Conservation (phyloP, 2,329 filamentous ascomycete genomes). For the Fusarium sp. region DNA sequence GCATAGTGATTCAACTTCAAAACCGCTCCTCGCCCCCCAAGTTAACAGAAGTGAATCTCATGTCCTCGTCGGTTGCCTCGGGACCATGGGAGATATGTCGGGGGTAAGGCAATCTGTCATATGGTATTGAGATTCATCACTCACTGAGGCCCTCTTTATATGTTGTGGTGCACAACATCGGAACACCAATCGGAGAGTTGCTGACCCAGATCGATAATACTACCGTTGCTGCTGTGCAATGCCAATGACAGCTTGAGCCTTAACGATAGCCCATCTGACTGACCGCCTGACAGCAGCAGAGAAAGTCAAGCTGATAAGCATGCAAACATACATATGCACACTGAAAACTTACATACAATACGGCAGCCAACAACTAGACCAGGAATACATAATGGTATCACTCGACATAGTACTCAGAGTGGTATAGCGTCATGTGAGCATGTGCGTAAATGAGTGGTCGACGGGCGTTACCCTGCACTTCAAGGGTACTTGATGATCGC, state of each 20-base stretch:
- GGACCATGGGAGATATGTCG: too few species aligned
- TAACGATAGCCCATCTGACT: conserved; percentile 13
- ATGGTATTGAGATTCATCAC: conserved; percentile 6
- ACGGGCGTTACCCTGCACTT: conserved; percentile 32
- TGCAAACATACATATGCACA: conserved; percentile 9
- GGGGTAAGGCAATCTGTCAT: conserved; percentile 14
- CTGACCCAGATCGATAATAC: conserved; percentile 34
- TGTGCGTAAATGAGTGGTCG: conserved; percentile 47
- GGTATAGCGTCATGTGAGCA: conserved; percentile 40
- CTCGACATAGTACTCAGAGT: conserved; percentile 33
- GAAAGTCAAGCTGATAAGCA: not conserved
- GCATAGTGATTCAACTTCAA: not conserved
- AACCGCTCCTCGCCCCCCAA: not conserved
- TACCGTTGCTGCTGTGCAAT: conserved; percentile 32
- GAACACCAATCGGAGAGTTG: conserved; percentile 31
- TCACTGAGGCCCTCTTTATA: conserved; percentile 32
- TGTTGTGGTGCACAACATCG: conserved; percentile 42
- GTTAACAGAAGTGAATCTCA: not conserved
- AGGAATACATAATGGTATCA: conserved; percentile 16
- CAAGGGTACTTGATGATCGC: conserved; percentile 8
- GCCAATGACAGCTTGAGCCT: conserved; percentile 25
- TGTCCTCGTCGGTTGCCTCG: conserved; percentile 5
- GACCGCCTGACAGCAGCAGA: conserved; percentile 14
- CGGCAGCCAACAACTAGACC: not conserved
- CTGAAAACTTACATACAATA: conserved; percentile 4